Conservation (phyloP, 2,329 filamentous ascomycete species). For the Paracamarosporium sp. region DNA sequence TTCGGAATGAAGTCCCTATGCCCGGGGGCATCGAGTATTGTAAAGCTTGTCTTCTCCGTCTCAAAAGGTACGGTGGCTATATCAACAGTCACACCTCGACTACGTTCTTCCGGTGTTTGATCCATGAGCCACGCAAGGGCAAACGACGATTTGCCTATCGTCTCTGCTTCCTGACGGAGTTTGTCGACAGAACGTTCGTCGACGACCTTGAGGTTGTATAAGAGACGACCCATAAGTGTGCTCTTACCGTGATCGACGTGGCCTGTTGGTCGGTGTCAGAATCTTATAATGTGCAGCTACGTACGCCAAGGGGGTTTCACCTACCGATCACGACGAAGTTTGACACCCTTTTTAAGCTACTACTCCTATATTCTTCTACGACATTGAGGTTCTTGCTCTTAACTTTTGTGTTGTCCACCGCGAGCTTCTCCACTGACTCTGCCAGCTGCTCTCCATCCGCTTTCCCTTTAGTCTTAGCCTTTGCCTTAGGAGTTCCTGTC, state of each 20-base stretch:
- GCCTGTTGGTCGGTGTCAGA: conserved; percentile 58
- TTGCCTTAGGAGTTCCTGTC: conserved; percentile 26
- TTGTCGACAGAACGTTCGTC: conserved; percentile 88
- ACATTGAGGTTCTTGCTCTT: conserved; percentile 85
- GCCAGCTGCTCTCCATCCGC: conserved; percentile 45
- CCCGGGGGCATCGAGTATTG: conserved; percentile 92
- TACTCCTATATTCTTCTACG: conserved; percentile 77
- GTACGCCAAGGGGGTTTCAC: conserved; percentile 28
- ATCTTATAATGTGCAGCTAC: neutral
- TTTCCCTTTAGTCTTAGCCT: conserved; percentile 37
- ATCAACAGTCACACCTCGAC: conserved; percentile 92
- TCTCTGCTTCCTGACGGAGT: conserved; percentile 86
- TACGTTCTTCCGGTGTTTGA: conserved; percentile 86
- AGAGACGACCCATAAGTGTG: conserved; percentile 92
- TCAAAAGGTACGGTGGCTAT: conserved; percentile 95
- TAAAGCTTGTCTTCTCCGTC: conserved; percentile 85
- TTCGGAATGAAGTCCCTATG: conserved; percentile 97
- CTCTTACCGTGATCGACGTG: conserved; percentile 98
- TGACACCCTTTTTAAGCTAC: conserved; percentile 77
- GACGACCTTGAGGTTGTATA: conserved; percentile 87
- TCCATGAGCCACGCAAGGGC: conserved; percentile 97
- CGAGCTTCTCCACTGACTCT: conserved; percentile 56
- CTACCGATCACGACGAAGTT: conserved; percentile 93
- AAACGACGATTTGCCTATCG: conserved; percentile 93
- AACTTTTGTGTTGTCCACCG: conserved; percentile 58